Base-by-base conservation (phyloP, 768 basidiomycete species). In the Piloderma croceum region DNA sequence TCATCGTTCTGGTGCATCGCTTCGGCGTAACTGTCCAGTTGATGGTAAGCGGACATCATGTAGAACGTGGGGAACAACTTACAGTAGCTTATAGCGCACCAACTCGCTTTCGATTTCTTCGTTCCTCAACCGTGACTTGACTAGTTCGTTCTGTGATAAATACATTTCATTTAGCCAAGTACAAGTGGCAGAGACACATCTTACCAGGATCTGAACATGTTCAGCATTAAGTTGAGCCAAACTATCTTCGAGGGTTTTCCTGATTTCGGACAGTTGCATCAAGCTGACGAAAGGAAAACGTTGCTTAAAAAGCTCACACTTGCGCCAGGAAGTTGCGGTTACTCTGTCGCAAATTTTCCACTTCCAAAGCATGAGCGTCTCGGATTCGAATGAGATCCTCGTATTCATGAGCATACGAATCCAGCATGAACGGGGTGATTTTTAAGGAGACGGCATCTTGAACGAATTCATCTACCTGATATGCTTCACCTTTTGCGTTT, bases 341-440 rank as follows among this genome's bases (percentile, higher is more conserved):
- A 32, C 74, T 79, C 47, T 75, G 86, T 44, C 88, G 73, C 18
- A 99, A 72, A 24, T 74, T 70, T 50, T 96, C 94, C 57, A 97
- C 72, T 61, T 93, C 88, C 18, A 74, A 62, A 0, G 83, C 81
- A 62, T 94, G 90, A 43, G 86, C 85, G 44, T 92, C 90, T 24
- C 79, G 81, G 37, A 75, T 74, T 18, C 81, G 76, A 43, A 88
- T 65, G 39, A 81, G 63, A 43, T 94, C 92, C 47, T 88, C 80
- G 56, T 91, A 94, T 64, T 96, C 92, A 39, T 81, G 85, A 23
- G 82, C 77, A 57, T 89, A 94, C 15, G 79, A 73, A 54, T 97
- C 94, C 29, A 98, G 70, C 90, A 93, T 91, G 64, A 98, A 93
- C 0, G 96, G 90, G 4, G 93, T 96, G 48, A 99, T 90, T 46